A percentile compares a stretch with the other conserved stretches of the same genome.
Conservation (phyloP, 1,284 basidiomycete genomes). For the Microbotryum violaceum region DNA sequence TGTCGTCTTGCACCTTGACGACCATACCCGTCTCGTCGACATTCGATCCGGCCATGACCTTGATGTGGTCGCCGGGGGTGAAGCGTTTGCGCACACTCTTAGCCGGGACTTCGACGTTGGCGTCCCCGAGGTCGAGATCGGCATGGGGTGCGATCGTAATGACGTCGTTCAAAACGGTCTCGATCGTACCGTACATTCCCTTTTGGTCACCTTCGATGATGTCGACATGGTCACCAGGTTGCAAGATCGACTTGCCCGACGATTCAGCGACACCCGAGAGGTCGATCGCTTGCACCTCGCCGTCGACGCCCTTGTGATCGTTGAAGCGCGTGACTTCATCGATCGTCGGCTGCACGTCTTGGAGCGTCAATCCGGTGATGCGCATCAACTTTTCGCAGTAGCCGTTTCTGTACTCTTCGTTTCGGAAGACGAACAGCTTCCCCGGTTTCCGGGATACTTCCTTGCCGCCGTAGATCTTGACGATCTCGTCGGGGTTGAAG, state of each 20-base stretch:
- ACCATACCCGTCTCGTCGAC: slow-evolving; percentile 93
- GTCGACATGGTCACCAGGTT: slow-evolving; percentile 95
- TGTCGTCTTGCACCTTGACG: slow-evolving; percentile 66
- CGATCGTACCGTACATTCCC: slow-evolving; percentile 84
- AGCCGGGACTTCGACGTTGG: slow-evolving; percentile 78
- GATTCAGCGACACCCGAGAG: slow-evolving; percentile 81
- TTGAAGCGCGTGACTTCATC: slow-evolving; percentile 91
- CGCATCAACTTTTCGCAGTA: slow-evolving; percentile 97
- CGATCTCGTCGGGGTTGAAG: slow-evolving; percentile 90
- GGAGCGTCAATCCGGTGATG: slow-evolving; percentile 65
- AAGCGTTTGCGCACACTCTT: slow-evolving; percentile 88
- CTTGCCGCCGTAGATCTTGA: slow-evolving; percentile 74
- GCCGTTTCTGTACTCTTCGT: slow-evolving; percentile 87
- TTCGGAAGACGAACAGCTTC: slow-evolving; percentile 73
- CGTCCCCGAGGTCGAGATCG: slow-evolving; percentile 73
- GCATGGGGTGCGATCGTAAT: slow-evolving; percentile 76
- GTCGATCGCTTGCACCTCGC: slow-evolving; percentile 27
- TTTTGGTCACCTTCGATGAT: slow-evolving; percentile 95
- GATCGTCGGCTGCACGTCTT: slow-evolving; percentile 88
- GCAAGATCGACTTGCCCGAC: slow-evolving; percentile 78
- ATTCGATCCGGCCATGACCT: slow-evolving; percentile 93
- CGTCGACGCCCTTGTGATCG: slow-evolving; percentile 16
- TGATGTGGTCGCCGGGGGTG: slow-evolving; percentile 95
- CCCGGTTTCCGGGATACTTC: slow-evolving; percentile 57
- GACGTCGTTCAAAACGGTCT: slow-evolving; percentile 78